These are phyloP conservation scores for Exserohilum turcica DNA, from an alignment of 2,329 filamentous ascomycete species.

Conservation along the genomic window DNA sequence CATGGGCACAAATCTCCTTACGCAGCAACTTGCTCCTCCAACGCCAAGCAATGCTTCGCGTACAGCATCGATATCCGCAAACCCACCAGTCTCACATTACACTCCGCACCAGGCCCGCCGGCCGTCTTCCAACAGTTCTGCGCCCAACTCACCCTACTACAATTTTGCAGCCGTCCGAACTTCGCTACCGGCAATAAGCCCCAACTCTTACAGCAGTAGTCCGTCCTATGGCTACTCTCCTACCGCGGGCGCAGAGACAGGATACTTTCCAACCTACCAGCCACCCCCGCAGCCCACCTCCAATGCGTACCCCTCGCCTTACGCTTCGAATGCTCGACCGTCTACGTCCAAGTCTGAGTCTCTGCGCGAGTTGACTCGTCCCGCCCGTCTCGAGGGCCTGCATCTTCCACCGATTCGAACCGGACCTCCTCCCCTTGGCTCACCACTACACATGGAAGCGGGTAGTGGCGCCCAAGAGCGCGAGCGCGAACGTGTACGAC, in stretches of 20 bases:
- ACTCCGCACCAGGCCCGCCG: conserved; percentile 36
- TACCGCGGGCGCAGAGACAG: conserved; percentile 38
- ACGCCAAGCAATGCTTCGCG: conserved; percentile 36
- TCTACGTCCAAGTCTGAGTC: conserved; percentile 36
- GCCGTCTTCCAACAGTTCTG: conserved; percentile 40
- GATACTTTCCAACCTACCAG: conserved; percentile 42
- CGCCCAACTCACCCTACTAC: conserved; percentile 44
- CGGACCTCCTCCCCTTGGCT: conserved; percentile 36
- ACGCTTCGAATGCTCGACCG: conserved; percentile 33
- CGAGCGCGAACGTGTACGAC: conserved; percentile 34
- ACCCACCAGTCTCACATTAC: conserved; percentile 32
- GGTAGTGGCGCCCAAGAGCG: conserved; percentile 22
- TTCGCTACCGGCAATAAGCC: conserved; percentile 42
- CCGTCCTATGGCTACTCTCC: conserved; percentile 45
- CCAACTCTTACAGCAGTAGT: conserved; percentile 42
- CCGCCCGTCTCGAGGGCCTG: conserved; percentile 38
- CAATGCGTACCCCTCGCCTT: conserved; percentile 36
- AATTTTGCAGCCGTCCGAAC: conserved; percentile 43
- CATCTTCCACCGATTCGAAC: conserved; percentile 47
- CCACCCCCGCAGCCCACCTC: conserved; percentile 31
- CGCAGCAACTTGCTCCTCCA: conserved; percentile 42
- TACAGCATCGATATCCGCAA: conserved; percentile 36
- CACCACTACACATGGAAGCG: conserved; percentile 37
- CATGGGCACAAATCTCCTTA: conserved; percentile 38
- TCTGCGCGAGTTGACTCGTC: conserved; percentile 30